Evolutionary conservation across 139 green algal genomes (phyloP).

Genomic region (Haematococcus sp.): DNA sequence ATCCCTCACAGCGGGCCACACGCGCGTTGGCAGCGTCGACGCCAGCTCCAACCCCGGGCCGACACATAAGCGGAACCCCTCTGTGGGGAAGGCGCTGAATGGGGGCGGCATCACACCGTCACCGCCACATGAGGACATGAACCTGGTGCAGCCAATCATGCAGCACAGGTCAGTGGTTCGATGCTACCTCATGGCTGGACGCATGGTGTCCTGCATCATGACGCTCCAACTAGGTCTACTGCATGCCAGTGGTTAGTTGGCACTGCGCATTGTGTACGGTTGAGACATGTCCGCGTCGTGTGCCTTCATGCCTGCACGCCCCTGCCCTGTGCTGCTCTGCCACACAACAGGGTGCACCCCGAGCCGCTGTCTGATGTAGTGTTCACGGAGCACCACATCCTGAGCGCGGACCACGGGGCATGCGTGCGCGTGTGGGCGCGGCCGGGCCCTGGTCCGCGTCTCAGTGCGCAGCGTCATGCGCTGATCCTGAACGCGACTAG

Average conservation of each 20-base stretch:
- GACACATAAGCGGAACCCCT: slow-evolving; percentile 24
- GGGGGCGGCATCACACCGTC: slow-evolving; percentile 47
- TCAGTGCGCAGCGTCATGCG: no score
- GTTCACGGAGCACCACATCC: slow-evolving; percentile 53
- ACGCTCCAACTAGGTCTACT: no score
- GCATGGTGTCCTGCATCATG: no score
- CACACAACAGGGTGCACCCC: slow-evolving; percentile 51
- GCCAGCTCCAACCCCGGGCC: background rate
- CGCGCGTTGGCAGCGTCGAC: no score
- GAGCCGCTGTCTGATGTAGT: slow-evolving; percentile 74
- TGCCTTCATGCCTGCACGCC: no score
- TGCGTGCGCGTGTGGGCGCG: slow-evolving; percentile 59
- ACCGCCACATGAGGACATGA: slow-evolving; percentile 57
- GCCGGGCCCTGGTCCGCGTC: slow-evolving; percentile 15
- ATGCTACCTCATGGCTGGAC: no score
- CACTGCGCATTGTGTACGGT: no score
- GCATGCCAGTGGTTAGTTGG: no score
- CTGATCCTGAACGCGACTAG: no score
- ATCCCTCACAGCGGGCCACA: no score
- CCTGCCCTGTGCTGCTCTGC: background rate
- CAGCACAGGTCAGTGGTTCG: slow-evolving; percentile 41
- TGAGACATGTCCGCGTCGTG: no score
- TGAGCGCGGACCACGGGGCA: slow-evolving; percentile 60
- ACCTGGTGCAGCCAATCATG: slow-evolving; percentile 54
- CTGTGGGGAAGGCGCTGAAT: slow-evolving; percentile 11